phyloP scores from a whole-genome alignment of 2,329 filamentous ascomycete species.

The Sphaerulina vaccinii region DNA sequence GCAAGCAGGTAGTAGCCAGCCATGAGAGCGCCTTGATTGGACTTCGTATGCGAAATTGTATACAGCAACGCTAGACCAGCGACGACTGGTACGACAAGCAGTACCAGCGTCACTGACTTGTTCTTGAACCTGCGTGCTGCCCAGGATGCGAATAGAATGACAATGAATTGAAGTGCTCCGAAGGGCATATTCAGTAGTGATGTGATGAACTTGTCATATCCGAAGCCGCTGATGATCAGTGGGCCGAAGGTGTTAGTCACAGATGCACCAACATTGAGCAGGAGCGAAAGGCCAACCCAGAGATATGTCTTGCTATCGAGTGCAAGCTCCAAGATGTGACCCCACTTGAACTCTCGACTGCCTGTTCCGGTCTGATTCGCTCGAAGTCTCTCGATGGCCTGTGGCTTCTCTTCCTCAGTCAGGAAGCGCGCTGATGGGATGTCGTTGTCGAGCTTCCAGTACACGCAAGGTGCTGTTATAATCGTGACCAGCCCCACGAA shows the following conservation, averaged over 20 bases:
- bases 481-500: conserved; percentile 63
- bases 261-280: conserved; percentile 63
- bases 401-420: conserved; percentile 46
- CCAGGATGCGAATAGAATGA: conserved; percentile 60
- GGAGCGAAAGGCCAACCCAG: conserved; percentile 60
- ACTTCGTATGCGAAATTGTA: conserved; percentile 46
- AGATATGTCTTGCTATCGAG: conserved; percentile 54
- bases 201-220: conserved; percentile 58
- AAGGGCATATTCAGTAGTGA: conserved; percentile 68
- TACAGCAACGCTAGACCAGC: conserved; percentile 60
- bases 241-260: conserved; percentile 67
- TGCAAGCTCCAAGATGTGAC: conserved; percentile 44
- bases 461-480: conserved; percentile 57
- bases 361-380: conserved; percentile 52
- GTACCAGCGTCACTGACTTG: conserved; percentile 57
- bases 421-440: conserved; percentile 53
- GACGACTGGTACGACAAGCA: conserved; percentile 60
- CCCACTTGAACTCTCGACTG: conserved; percentile 47
- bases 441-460: conserved; percentile 61
- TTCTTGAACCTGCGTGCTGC: conserved; percentile 56
- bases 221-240: conserved; percentile 60
- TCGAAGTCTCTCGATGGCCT: conserved; percentile 51
- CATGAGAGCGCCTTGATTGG: conserved; percentile 52
- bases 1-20: conserved; percentile 65
- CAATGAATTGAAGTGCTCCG: conserved; percentile 58